Conservation (phyloP, 176 grass and related monocot species). For the Saccharum officinarum region DNA sequence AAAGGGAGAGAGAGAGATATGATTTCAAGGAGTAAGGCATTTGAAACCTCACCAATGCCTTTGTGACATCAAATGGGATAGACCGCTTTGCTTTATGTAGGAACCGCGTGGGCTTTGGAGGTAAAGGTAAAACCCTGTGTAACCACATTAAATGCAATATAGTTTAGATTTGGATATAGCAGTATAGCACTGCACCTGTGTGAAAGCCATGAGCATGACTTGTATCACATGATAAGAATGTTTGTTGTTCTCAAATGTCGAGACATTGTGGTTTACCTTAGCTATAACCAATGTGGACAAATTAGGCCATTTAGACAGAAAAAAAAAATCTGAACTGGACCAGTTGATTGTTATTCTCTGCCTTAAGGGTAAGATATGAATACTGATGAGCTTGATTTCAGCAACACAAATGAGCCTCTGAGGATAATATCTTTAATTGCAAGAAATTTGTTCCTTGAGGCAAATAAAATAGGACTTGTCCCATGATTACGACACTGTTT, state of each 20-base stretch:
- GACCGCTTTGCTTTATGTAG: constrained; percentile 34
- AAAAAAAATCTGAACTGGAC: background rate
- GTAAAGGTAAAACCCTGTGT: constrained; percentile 59
- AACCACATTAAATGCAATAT: constrained; percentile 20
- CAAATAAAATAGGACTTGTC: constrained; percentile 3
- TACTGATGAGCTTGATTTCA: background rate
- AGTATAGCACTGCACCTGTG: background rate
- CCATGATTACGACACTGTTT: background rate
- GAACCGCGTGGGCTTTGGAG: constrained; percentile 44
- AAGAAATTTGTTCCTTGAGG: constrained; percentile 3
- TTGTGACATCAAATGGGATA: constrained; percentile 52
- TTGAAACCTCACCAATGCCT: constrained; percentile 56
- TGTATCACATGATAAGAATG: constrained; percentile 5
- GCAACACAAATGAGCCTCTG: background rate
- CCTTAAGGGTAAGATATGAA: background rate
- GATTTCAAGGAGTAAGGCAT: constrained; percentile 16
- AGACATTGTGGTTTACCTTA: background rate
- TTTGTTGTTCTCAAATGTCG: background rate
- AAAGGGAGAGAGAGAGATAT: background rate
- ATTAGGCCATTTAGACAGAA: constrained; percentile 4
- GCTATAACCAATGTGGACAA: constrained; percentile 6
- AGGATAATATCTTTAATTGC: background rate
- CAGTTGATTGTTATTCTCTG: constrained; percentile 5
- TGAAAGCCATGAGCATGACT: constrained; percentile 14
- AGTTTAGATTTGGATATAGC: constrained; percentile 20